These are phyloP conservation scores for Wickerhamomyces sp. DNA, from an alignment of 1,139 yeast species.

Conservation along the genomic window DNA sequence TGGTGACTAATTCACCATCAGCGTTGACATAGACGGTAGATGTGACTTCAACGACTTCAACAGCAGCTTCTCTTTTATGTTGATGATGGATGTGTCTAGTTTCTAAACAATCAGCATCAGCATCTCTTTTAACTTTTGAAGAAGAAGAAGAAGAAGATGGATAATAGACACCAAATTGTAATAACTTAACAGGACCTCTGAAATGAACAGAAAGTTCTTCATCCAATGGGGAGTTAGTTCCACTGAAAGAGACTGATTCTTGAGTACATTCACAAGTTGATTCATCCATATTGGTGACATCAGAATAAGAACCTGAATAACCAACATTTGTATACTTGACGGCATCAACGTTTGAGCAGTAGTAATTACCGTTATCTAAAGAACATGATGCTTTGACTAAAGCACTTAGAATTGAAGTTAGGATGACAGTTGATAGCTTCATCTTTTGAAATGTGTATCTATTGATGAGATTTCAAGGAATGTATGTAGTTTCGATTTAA, in stretches of 20 bases:
- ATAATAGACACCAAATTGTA: slow-evolving; percentile 74
- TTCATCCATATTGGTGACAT: slow-evolving; percentile 67
- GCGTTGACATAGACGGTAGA: slow-evolving; percentile 65
- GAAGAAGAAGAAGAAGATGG: slow-evolving; percentile 36
- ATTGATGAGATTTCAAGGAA: no score
- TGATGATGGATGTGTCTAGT: slow-evolving; percentile 50
- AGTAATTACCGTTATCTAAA: slow-evolving; percentile 67
- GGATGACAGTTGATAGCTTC: slow-evolving; percentile 22
- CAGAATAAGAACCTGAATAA: slow-evolving; percentile 69
- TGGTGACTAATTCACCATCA: slow-evolving; percentile 45
- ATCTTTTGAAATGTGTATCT: slow-evolving; percentile 8
- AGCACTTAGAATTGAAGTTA: slow-evolving; percentile 21
- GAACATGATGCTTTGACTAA: slow-evolving; percentile 37
- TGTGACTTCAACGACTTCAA: slow-evolving; percentile 65
- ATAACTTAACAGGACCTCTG: slow-evolving; percentile 83
- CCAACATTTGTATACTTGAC: slow-evolving; percentile 72
- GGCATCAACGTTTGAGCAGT: slow-evolving; percentile 67
- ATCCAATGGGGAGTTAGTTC: slow-evolving; percentile 75
- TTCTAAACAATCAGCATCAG: slow-evolving; percentile 29
- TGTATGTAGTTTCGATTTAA: no score
- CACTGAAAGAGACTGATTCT: slow-evolving; percentile 52
- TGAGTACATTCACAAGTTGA: slow-evolving; percentile 60
- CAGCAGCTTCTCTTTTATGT: slow-evolving; percentile 58
- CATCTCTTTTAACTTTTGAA: slow-evolving; percentile 34
- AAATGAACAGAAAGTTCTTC: slow-evolving; percentile 90